A percentile compares a stretch with the other conserved stretches of the same genome.
Evolutionary conservation across 768 basidiomycete genomes (phyloP).

Genomic region (Mycena chlorophos): DNA sequence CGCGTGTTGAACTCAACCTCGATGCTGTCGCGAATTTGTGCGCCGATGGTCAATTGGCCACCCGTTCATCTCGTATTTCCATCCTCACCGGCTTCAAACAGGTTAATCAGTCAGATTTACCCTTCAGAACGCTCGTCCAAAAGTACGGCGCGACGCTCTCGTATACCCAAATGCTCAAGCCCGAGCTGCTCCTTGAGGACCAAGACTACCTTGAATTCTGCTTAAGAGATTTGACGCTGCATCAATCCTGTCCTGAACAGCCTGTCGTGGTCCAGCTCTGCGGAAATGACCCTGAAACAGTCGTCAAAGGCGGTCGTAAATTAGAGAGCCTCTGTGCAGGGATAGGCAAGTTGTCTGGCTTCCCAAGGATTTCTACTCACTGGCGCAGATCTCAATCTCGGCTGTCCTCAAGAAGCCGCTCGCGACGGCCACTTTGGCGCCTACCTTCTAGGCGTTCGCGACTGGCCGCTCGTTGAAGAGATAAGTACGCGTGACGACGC

Average conservation of each 20-base stretch:
- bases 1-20: background rate
- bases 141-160: slow-evolving; percentile 64
- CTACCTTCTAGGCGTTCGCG: slow-evolving; percentile 70
- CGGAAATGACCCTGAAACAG: slow-evolving; percentile 63
- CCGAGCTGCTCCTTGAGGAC: slow-evolving; percentile 62
- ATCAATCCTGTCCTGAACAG: slow-evolving; percentile 26
- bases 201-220: slow-evolving; percentile 65
- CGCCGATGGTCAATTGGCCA: slow-evolving; percentile 81
- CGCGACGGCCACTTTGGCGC: slow-evolving; percentile 69
- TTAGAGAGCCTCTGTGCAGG: slow-evolving; percentile 64
- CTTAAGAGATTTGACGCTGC: slow-evolving; percentile 51
- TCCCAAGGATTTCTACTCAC: slow-evolving; percentile 13
- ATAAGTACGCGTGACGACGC: slow-evolving; percentile 49
- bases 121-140: slow-evolving; percentile 64
- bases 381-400: slow-evolving; percentile 70
- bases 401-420: slow-evolving; percentile 75
- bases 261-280: slow-evolving; percentile 74
- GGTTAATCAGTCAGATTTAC: slow-evolving; percentile 79
- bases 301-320: slow-evolving; percentile 61
- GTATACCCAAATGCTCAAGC: slow-evolving; percentile 78
- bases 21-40: slow-evolving; percentile 50
- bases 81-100: too few relatives aligned
- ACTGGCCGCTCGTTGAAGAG: slow-evolving; percentile 66
- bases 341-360: slow-evolving; percentile 49
- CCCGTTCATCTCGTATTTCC: too few relatives aligned